Conservation (phyloP, 2,329 filamentous ascomycete genomes). For the Alternaria sp. region DNA sequence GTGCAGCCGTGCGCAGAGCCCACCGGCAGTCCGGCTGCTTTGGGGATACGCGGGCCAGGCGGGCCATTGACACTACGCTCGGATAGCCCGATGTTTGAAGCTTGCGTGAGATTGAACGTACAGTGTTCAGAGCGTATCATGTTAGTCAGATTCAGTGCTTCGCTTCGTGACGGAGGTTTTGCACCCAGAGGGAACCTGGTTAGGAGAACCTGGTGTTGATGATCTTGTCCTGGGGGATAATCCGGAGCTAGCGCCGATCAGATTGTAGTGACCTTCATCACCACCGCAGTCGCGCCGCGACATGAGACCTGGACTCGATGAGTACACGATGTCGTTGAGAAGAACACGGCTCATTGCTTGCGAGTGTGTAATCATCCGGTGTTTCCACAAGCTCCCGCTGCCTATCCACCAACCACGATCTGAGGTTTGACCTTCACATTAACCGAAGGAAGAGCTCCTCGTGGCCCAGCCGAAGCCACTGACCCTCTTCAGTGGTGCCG, state of each 20-base stretch:
- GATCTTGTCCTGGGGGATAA: background rate
- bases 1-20: conserved; percentile 2
- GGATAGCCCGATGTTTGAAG: conserved; percentile 7
- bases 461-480: conserved; percentile 11
- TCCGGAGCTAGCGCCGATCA: conserved; percentile 4
- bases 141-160: background rate
- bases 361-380: conserved; percentile 1
- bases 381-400: background rate
- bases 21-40: background rate
- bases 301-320: background rate
- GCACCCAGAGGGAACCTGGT: background rate
- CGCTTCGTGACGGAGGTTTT: conserved; percentile 2
- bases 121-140: conserved; percentile 6
- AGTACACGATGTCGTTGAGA: background rate
- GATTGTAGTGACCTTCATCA: background rate
- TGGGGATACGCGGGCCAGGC: background rate
- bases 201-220: conserved; percentile 5
- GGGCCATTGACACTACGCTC: conserved; percentile 3
- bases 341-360: background rate
- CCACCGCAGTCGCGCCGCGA: background rate
- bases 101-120: background rate
- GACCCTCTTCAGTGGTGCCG: conserved; percentile 2
- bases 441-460: conserved; percentile 4
- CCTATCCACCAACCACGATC: background rate
- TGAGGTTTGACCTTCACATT: conserved; percentile 4